A percentile compares a stretch with the other conserved stretches of the same genome.
phyloP scores from a whole-genome alignment of 805 yeast genomes.

The Wickerhamomyces tratensis region DNA sequence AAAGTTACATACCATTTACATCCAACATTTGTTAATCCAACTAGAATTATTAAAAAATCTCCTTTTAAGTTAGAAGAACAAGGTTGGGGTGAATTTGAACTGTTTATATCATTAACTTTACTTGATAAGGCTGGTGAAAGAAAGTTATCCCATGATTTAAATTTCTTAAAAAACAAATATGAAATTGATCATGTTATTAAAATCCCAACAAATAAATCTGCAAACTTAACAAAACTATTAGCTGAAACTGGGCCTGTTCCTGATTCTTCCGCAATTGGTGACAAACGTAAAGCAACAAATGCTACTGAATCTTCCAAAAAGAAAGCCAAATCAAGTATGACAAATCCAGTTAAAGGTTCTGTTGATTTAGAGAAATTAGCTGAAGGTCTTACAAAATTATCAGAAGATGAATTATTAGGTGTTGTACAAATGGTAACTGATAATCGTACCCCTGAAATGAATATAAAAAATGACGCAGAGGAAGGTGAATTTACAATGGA shows the following conservation, averaged over 20 bases:
- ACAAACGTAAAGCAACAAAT: slow-evolving; percentile 27
- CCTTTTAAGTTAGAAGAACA: slow-evolving; percentile 87
- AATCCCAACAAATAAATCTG: slow-evolving; percentile 65
- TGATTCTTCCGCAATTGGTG: slow-evolving; percentile 20
- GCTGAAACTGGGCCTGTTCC: slow-evolving; percentile 82
- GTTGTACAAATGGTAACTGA: slow-evolving; percentile 98
- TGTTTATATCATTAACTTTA: slow-evolving; percentile 67
- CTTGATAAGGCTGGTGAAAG: slow-evolving; percentile 86
- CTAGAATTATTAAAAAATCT: slow-evolving; percentile 64
- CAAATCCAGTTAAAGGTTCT: slow-evolving; percentile 51
- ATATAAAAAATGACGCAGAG: slow-evolving; percentile 88
- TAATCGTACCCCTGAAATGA: slow-evolving; percentile 91
- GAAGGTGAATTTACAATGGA: slow-evolving; percentile 98
- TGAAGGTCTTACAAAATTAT: slow-evolving; percentile 76
- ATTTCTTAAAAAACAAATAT: slow-evolving; percentile 71
- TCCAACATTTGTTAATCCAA: slow-evolving; percentile 91
- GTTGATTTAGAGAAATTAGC: slow-evolving; percentile 89
- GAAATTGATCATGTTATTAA: slow-evolving; percentile 67
- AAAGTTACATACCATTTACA: slow-evolving; percentile 89
- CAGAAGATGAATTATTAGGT: slow-evolving; percentile 86
- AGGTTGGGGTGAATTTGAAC: slow-evolving; percentile 98
- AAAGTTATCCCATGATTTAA: slow-evolving; percentile 80
- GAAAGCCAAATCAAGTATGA: slow-evolving; percentile 21
- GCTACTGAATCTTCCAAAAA: slow-evolving; percentile 7
- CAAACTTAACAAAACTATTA: slow-evolving; percentile 59